Evolutionary conservation across 108 stramenopile genomes (phyloP).

Genomic region (Cyclotella baltica): DNA sequence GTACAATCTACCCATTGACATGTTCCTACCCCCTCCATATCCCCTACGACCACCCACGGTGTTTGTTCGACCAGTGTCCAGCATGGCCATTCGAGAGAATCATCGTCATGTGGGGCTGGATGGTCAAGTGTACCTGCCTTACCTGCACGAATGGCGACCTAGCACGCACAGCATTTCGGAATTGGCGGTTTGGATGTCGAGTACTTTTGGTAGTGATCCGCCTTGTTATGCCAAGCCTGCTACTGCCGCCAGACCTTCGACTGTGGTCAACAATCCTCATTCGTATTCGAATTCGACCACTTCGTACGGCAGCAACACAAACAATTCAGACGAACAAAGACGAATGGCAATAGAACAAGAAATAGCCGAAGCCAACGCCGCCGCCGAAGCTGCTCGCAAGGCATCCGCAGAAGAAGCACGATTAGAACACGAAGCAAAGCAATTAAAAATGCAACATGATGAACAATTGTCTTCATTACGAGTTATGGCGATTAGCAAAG

Average conservation of each 20-base stretch:
- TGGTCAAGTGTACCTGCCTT: constrained; percentile 94
- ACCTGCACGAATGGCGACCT: constrained; percentile 91
- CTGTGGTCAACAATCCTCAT: constrained; percentile 8
- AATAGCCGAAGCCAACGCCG: constrained; percentile 60
- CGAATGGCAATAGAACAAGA: constrained; percentile 49
- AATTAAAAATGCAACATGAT: constrained; percentile 44
- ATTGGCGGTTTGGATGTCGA: constrained; percentile 83
- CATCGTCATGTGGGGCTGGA: constrained; percentile 88
- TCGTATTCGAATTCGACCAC: constrained; percentile 15
- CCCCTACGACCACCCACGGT: constrained; percentile 82
- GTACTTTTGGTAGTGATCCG: constrained; percentile 93
- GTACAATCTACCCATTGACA: constrained; percentile 95
- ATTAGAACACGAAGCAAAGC: constrained; percentile 45
- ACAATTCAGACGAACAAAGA: constrained; percentile 2
- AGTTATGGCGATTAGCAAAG: constrained; percentile 56
- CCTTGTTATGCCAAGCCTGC: constrained; percentile 86
- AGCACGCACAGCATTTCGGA: constrained; percentile 77
- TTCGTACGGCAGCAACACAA: neutral
- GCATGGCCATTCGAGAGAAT: constrained; percentile 86
- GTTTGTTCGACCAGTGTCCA: constrained; percentile 86
- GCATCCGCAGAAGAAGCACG: constrained; percentile 30
- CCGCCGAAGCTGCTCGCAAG: constrained; percentile 54
- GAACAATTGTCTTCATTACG: constrained; percentile 48
- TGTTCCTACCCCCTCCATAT: constrained; percentile 90
- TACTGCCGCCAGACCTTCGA: neutral